phyloP scores from a whole-genome alignment of 2,329 filamentous ascomycete genomes.

The Juglanconis sp. region DNA sequence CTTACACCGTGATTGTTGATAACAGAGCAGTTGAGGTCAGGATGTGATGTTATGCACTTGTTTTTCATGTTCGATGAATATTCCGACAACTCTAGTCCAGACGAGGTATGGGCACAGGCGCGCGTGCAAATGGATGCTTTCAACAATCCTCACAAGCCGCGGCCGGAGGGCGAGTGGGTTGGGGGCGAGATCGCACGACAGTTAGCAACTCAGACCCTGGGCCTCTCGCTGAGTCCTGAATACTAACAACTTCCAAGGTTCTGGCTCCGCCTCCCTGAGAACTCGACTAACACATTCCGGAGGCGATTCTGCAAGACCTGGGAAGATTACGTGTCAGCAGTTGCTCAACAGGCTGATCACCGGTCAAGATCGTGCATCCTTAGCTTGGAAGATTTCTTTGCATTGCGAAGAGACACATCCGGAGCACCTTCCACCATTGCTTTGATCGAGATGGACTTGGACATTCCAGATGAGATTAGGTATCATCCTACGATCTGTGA shows the following conservation, averaged over 20 bases:
- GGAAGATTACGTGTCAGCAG: not conserved
- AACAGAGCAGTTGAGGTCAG: slow-evolving; percentile 19
- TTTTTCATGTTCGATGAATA: slow-evolving; percentile 23
- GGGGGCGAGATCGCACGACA: slow-evolving; percentile 17
- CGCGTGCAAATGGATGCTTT: slow-evolving; percentile 16
- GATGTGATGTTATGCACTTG: slow-evolving; percentile 21
- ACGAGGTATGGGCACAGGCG: slow-evolving; percentile 17
- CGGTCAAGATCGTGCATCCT: not conserved
- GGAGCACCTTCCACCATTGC: not conserved
- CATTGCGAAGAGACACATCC: not conserved
- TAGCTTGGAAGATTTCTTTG: not conserved
- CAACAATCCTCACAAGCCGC: slow-evolving; percentile 9
- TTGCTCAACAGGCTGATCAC: not conserved
- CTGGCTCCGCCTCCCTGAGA: not conserved
- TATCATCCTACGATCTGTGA: not conserved
- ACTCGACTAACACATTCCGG: not conserved
- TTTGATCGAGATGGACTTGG: not conserved
- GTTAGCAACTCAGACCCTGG: not conserved
- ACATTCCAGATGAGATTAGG: not conserved
- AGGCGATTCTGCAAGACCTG: not conserved
- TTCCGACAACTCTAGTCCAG: slow-evolving; percentile 17
- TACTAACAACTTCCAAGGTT: not conserved
- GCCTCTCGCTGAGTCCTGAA: not conserved
- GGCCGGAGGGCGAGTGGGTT: slow-evolving; percentile 18
- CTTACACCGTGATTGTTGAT: not conserved